Base-by-base conservation (phyloP, 1,284 basidiomycete species). In the Puccinia triticina region DNA sequence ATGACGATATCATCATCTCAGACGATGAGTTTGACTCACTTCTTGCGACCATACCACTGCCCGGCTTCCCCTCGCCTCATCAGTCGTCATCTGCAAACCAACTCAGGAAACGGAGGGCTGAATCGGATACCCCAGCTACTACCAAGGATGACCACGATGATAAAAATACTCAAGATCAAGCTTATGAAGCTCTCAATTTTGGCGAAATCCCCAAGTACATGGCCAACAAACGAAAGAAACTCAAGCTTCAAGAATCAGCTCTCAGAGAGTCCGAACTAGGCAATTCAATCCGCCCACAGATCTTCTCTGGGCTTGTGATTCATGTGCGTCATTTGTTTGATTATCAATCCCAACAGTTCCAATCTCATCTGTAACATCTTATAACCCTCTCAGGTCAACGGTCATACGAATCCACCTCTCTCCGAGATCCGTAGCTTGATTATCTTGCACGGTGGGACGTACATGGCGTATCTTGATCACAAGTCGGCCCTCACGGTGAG, bases 141-240 rank as follows among this genome's bases (percentile, higher is more conserved):
- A 48, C 2, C 26, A 37, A 75, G 1, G n/a, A 40, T 18, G n/a
- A 8, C 23, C 37, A 64, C 7, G 34, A 29, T 64, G 57, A 16
- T 32, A 97, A 96, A 86, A 92, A 92, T 0, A 90, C 93, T 0
- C 23, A 26, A 21, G 57, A 77, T 2, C 57, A 43, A 77, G 75
- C 57, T 40, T 97, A 96, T 86, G 92, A 92, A 0, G 90, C 93
- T 0, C 91, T 92, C 53, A 89, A 89, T 29, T 98, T 96, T 86
- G 94, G 94, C 23, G 91, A 91, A 18, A 93, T 92, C 84, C 92
- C 92, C 8, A 92, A 94, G 84, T 98, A 97, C 86, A 93, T 96
- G 93, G 88, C 90, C 16, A 90, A 95, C 84, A 98, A 98, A 88
- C 91, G 96, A 1, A 91, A 92, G 71, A 98, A 98, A 86, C 87